Evolutionary conservation across 805 yeast genomes (phyloP).

Genomic region (Sugiyamaella qingdaonensis): DNA sequence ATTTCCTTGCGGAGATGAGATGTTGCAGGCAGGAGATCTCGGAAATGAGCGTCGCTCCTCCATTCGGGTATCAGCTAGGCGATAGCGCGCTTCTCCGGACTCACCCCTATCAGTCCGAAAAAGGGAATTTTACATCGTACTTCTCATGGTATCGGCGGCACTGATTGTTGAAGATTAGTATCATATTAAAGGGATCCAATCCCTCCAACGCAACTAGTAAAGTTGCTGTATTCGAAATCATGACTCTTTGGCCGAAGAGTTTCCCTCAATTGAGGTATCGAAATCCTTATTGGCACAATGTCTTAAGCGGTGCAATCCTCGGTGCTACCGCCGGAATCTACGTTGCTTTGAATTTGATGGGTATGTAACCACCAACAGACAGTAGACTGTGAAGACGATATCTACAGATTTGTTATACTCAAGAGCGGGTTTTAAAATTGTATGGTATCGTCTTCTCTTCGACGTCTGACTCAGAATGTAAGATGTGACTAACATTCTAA

Average conservation of each 20-base stretch:
- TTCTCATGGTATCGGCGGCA: not conserved
- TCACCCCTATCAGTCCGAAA: not conserved
- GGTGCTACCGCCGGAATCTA: conserved; percentile 9
- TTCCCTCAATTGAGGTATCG: conserved; percentile 7
- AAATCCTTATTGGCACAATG: conserved; percentile 8
- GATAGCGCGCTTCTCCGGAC: not conserved
- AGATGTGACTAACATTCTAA: not conserved
- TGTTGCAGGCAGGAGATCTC: too few relatives aligned
- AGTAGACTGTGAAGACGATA: too few relatives aligned
- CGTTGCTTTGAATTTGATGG: conserved; percentile 9
- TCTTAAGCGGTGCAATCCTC: not conserved
- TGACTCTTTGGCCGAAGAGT: not conserved
- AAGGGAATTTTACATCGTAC: not conserved
- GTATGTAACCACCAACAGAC: not conserved
- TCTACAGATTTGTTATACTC: too few relatives aligned
- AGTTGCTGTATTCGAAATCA: not conserved
- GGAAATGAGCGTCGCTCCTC: too few relatives aligned
- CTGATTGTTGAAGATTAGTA: not conserved
- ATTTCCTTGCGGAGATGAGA: not conserved
- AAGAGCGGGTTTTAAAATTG: too few relatives aligned
- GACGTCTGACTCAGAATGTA: too few relatives aligned
- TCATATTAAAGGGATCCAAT: too few relatives aligned
- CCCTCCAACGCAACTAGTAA: too few relatives aligned
- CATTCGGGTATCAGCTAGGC: not conserved
- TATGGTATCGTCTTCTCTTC: too few relatives aligned